Evolutionary conservation across 2,329 filamentous ascomycete genomes (phyloP).

Genomic region (Pseudogymnoascus sp.): DNA sequence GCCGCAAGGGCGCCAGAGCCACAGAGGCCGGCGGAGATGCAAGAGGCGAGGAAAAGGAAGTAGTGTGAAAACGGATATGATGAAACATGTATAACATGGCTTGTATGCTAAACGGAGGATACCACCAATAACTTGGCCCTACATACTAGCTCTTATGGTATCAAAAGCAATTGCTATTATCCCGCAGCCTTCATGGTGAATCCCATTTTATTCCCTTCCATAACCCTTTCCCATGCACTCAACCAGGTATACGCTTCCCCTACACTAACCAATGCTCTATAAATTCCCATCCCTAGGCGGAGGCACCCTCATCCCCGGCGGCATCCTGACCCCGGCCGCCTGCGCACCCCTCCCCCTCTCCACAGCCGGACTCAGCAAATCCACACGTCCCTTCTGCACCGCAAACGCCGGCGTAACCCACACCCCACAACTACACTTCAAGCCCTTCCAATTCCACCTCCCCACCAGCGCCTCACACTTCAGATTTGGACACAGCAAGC

Average conservation of each 20-base stretch:
- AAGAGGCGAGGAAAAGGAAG: constrained; percentile 7
- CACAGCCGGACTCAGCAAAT: constrained; percentile 32
- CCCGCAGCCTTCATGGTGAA: neutral
- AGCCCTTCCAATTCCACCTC: constrained; percentile 92
- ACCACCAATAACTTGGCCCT: neutral
- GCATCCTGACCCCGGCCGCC: constrained; percentile 44
- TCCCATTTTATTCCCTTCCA: neutral
- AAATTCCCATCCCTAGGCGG: neutral
- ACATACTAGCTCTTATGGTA: constrained; percentile 3
- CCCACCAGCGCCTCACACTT: constrained; percentile 79
- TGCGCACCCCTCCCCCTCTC: constrained; percentile 10
- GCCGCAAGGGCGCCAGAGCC: neutral
- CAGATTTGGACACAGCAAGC: constrained; percentile 70
- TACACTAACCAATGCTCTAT: neutral
- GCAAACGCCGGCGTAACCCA: constrained; percentile 92
- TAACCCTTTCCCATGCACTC: neutral
- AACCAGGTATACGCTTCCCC: neutral
- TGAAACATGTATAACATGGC: constrained; percentile 4
- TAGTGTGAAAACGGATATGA: neutral
- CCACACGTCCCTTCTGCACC: constrained; percentile 72
- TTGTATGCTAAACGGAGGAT: neutral
- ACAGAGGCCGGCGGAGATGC: constrained; percentile 24
- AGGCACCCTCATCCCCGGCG: constrained; percentile 37
- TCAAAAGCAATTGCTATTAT: neutral
- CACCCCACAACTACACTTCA: constrained; percentile 81